Conservation (phyloP, 2,329 filamentous ascomycete genomes). For the Ceratocystis destructans region DNA sequence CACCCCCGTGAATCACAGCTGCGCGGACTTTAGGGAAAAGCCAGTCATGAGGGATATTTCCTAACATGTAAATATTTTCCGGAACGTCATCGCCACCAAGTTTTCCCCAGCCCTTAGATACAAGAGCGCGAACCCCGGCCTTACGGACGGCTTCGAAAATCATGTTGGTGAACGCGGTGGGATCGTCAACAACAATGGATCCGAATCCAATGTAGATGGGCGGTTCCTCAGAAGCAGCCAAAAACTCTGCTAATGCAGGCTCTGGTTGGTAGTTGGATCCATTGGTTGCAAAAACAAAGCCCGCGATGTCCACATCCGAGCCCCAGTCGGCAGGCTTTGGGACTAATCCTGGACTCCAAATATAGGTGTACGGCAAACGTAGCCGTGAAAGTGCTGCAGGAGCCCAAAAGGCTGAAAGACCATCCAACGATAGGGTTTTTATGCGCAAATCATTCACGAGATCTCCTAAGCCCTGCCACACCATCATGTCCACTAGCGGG, state of each 20-base stretch:
- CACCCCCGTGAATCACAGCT: constrained; percentile 64
- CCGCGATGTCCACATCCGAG: constrained; percentile 55
- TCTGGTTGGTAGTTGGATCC: constrained; percentile 49
- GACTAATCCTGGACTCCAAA: constrained; percentile 53
- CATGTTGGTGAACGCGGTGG: constrained; percentile 52
- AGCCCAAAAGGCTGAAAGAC: constrained; percentile 63
- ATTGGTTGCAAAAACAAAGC: constrained; percentile 64
- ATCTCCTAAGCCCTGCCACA: constrained; percentile 79
- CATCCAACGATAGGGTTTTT: constrained; percentile 55
- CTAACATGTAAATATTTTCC: constrained; percentile 56
- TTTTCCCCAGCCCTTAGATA: constrained; percentile 65
- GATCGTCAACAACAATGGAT: constrained; percentile 61
- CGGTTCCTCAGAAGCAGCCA: constrained; percentile 37
- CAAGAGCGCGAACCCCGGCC: constrained; percentile 54
- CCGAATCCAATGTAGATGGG: constrained; percentile 67
- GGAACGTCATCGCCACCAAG: constrained; percentile 46
- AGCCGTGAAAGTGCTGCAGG: constrained; percentile 58
- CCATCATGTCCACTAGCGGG: constrained; percentile 69
- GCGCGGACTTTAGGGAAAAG: constrained; percentile 53
- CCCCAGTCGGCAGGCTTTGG: constrained; percentile 58
- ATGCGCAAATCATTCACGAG: constrained; percentile 61
- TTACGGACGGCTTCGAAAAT: constrained; percentile 55
- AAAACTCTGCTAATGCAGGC: constrained; percentile 39
- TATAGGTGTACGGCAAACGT: constrained; percentile 62
- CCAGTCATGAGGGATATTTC: constrained; percentile 66